Percentiles rank a stretch among this genome's conserved stretches.
Evolutionary conservation across 2,329 filamentous ascomycete genomes (phyloP).

Genomic region (Scortechinia acanthostroma): DNA sequence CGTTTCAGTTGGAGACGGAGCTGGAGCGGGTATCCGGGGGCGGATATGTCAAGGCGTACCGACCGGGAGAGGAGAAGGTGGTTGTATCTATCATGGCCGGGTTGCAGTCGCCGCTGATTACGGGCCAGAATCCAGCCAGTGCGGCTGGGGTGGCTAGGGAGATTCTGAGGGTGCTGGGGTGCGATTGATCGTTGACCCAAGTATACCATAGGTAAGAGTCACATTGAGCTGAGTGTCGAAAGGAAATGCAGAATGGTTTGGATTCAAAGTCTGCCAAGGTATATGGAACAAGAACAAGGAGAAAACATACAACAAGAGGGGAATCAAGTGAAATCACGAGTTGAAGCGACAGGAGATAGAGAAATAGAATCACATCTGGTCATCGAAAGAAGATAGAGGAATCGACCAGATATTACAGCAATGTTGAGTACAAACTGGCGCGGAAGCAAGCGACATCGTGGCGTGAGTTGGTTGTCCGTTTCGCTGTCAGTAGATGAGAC

Average conservation of each 20-base stretch:
- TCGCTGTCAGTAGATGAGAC: too few species aligned
- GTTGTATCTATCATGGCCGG: slow-evolving; percentile 25
- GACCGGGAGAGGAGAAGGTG: slow-evolving; percentile 39
- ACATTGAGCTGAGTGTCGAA: too few species aligned
- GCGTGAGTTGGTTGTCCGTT: too few species aligned
- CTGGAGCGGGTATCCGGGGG: slow-evolving; percentile 37
- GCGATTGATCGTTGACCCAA: background rate
- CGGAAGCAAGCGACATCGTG: too few species aligned
- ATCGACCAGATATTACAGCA: background rate
- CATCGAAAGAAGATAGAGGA: background rate
- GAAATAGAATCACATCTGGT: background rate
- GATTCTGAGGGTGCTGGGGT: background rate
- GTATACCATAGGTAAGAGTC: too few species aligned
- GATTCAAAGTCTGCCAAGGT: too few species aligned
- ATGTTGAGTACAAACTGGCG: background rate
- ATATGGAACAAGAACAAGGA: background rate
- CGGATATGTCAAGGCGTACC: slow-evolving; percentile 43
- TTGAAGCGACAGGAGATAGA: background rate
- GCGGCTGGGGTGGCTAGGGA: background rate
- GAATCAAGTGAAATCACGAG: background rate
- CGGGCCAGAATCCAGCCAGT: slow-evolving; percentile 45
- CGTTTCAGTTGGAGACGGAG: slow-evolving; percentile 54
- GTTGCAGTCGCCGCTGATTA: slow-evolving; percentile 38
- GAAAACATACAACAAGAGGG: background rate
- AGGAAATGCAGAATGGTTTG: too few species aligned